Evolutionary conservation across 2,329 filamentous ascomycete species (phyloP), one percentile per base, ranked within the genome.

Genomic region (Coniochaeta sp.): DNA sequence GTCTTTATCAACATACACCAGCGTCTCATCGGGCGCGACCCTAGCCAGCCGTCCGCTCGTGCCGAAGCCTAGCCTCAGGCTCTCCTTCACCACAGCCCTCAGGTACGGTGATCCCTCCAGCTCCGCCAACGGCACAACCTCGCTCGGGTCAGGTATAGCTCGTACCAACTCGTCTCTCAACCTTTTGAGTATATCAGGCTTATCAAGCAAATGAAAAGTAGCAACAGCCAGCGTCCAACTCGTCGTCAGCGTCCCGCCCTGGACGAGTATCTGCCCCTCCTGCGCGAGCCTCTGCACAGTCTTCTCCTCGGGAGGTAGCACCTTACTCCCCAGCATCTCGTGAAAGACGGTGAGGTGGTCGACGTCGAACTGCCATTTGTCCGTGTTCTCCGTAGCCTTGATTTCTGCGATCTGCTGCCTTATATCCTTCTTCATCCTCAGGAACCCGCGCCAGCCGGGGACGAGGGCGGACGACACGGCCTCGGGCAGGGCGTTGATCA

Each of bases 381-480:
- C 63, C 0, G 64, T 65, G 27, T 66, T 59, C 26, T 71, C 58
- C 3, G 67, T 64, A 2, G 60, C 56, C 30, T 68, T 62, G 52
- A 73, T 67, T 16, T 62, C 63, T 16, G 60, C 56, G 48, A 71
- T 69, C 12, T 69, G 66, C 4, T 62, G 53, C n/a, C 45, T 24
- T 24, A 72, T 67, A 26, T 67, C 65, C 24, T 66, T 64, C 55
- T 71, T 68, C 63, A 70, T 68, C 55, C 64, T 67, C 53, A 72
- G 55, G 52, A 69, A 71, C 13, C 65, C 65, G 22, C 61, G 59
- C 67, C 67, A 70, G 48, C 66, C 67, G 58, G 55, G 46, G 2
- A 56, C 57, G 28, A 60, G 59, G 27, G 51, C 50, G 50, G 62
- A 62, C 16, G 66, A 68, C 26, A 70, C 54, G 1, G 58, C 60